phyloP scores from a whole-genome alignment of 129 eudicot genomes.

The Lonicera japonica region DNA sequence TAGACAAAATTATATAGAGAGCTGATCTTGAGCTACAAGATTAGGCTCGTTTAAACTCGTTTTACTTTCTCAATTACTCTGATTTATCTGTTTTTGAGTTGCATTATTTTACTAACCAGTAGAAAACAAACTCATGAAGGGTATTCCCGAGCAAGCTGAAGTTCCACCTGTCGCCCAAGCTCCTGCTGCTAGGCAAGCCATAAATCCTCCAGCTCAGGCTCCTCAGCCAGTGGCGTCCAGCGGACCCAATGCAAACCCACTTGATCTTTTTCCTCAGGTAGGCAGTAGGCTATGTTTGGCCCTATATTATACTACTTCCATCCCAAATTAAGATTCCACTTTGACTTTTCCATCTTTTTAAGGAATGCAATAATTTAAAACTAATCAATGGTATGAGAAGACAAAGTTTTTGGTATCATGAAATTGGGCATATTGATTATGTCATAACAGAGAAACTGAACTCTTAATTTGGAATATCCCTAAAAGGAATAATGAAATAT shows the following conservation, averaged over 20 bases:
- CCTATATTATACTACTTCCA: background rate
- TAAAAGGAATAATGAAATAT: no score
- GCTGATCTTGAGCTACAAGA: no score
- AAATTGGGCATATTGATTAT: no score
- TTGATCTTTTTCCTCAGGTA: conserved; percentile 76
- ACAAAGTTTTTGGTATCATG: no score
- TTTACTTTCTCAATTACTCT: background rate
- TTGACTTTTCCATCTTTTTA: no score
- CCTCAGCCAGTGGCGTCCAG: conserved; percentile 35
- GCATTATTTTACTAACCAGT: background rate
- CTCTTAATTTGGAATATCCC: no score
- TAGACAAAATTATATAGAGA: no score
- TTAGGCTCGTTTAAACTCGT: no score
- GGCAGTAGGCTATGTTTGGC: conserved; percentile 25
- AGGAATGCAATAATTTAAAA: no score
- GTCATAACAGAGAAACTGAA: no score
- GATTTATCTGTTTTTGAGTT: background rate
- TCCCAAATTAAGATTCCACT: no score
- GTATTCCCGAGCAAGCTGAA: conserved; percentile 65
- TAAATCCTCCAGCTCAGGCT: conserved; percentile 25
- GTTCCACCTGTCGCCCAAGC: conserved; percentile 38
- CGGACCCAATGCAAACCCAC: conserved; percentile 73
- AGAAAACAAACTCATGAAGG: conserved; percentile 23
- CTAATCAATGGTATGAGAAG: no score
- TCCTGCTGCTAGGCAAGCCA: conserved; percentile 36